phyloP scores from a whole-genome alignment of 2,329 filamentous ascomycete genomes.

The Aspergillus hiratsukae region DNA sequence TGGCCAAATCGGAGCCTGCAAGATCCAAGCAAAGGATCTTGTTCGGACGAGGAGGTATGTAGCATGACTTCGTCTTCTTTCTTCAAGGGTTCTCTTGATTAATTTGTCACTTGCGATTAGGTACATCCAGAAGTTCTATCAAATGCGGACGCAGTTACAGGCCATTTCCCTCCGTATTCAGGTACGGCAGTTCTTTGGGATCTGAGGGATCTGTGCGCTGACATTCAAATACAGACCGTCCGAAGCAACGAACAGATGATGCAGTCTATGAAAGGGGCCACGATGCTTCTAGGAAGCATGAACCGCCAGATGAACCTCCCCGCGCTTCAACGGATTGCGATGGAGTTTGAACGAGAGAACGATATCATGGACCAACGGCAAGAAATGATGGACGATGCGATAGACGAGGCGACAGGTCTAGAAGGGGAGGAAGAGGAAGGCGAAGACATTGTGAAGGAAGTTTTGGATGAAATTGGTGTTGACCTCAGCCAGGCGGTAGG shows the following conservation, averaged over 20 bases:
- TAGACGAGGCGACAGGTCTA: conserved; percentile 92
- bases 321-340: conserved; percentile 89
- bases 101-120: conserved; percentile 40
- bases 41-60: conserved; percentile 77
- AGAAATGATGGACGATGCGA: conserved; percentile 99
- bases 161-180: conserved; percentile 93
- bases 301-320: conserved; percentile 97
- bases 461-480: conserved; percentile 93
- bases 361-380: conserved; percentile 99
- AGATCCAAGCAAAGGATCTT: conserved; percentile 96
- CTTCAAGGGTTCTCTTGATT: conserved; percentile 1
- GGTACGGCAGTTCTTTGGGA: conserved; percentile 48
- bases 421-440: conserved; percentile 83
- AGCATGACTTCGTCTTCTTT: neutral
- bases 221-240: conserved; percentile 63
- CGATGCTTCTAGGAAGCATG: conserved; percentile 89
- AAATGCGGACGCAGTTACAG: conserved; percentile 94
- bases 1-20: conserved; percentile 95
- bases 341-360: conserved; percentile 99
- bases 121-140: conserved; percentile 97
- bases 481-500: conserved; percentile 85
- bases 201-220: conserved; percentile 1
- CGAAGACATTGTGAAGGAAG: conserved; percentile 94
- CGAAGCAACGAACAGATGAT: conserved; percentile 99
- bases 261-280: conserved; percentile 99